phyloP scores from a whole-genome alignment of 352 stramenopile genomes.

The Phytophthora crassamura region DNA sequence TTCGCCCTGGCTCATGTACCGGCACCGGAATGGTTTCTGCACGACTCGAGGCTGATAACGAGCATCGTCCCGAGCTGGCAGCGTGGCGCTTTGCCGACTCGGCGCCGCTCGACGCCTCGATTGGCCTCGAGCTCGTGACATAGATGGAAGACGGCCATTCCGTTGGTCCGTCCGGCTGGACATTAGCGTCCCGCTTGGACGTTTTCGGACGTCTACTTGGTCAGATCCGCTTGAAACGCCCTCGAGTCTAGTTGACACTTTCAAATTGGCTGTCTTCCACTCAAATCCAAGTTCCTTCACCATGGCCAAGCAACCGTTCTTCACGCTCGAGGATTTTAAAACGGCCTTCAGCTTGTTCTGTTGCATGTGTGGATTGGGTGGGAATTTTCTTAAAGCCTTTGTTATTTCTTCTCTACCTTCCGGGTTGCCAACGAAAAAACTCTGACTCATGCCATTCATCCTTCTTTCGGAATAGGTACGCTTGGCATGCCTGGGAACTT shows the following conservation, averaged over 20 bases:
- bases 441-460: too few species aligned
- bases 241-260: conserved; percentile 11
- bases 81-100: conserved; percentile 20
- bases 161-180: conserved; percentile 15
- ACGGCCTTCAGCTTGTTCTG: conserved; percentile 54
- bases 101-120: background rate
- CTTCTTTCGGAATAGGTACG: conserved; percentile 60
- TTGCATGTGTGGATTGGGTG: conserved; percentile 50
- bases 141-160: conserved; percentile 1
- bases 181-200: conserved; percentile 21
- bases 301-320: conserved; percentile 30
- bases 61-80: background rate
- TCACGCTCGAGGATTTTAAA: conserved; percentile 56
- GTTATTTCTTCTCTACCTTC: too few species aligned
- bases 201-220: conserved; percentile 8
- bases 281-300: conserved; percentile 39
- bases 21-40: conserved; percentile 22
- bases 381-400: too few species aligned
- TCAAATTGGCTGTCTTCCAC: conserved; percentile 4
- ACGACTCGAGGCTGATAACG: conserved; percentile 12
- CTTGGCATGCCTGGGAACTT: conserved; percentile 69
- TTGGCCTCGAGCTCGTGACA: conserved; percentile 23
- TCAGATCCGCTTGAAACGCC: background rate
- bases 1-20: conserved; percentile 19
- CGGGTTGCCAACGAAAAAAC: too few species aligned